Percentiles rank a stretch among this genome's conserved stretches.
Evolutionary conservation across 345 rosid species (phyloP).

Genomic region (Eucalyptus regnans): DNA sequence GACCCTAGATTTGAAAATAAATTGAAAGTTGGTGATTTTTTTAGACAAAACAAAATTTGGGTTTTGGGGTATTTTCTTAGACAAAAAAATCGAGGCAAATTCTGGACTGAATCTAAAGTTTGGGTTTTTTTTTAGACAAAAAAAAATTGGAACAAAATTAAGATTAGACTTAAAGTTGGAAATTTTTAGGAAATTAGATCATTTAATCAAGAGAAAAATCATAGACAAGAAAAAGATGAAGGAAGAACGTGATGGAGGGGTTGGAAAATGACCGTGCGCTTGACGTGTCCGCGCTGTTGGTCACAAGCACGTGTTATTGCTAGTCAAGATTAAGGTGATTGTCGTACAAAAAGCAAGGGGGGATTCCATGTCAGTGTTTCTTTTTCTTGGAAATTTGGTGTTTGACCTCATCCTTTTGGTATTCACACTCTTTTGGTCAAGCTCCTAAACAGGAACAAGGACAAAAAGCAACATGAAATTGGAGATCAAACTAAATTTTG

Average conservation of each 20-base stretch:
- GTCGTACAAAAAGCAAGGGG: background rate
- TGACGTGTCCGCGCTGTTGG: background rate
- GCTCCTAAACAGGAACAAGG: background rate
- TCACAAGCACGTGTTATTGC: background rate
- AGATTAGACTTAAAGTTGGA: no score
- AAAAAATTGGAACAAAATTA: background rate
- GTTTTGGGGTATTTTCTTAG: no score
- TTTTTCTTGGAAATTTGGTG: background rate
- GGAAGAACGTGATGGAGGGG: background rate
- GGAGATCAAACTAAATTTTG: background rate
- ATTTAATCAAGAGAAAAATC: background rate
- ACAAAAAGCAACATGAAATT: background rate
- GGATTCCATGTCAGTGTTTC: background rate
- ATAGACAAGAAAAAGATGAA: background rate
- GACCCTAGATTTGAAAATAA: no score
- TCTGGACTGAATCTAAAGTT: no score
- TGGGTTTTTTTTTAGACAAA: no score
- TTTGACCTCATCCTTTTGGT: background rate
- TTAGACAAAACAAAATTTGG: no score
- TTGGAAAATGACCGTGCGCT: background rate
- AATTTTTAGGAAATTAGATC: background rate
- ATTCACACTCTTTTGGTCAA: background rate
- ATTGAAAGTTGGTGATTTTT: no score
- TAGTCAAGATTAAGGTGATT: background rate
- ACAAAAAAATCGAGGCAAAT: no score